phyloP scores from a whole-genome alignment of 306 rosid species.

The Lablab purpureus region DNA sequence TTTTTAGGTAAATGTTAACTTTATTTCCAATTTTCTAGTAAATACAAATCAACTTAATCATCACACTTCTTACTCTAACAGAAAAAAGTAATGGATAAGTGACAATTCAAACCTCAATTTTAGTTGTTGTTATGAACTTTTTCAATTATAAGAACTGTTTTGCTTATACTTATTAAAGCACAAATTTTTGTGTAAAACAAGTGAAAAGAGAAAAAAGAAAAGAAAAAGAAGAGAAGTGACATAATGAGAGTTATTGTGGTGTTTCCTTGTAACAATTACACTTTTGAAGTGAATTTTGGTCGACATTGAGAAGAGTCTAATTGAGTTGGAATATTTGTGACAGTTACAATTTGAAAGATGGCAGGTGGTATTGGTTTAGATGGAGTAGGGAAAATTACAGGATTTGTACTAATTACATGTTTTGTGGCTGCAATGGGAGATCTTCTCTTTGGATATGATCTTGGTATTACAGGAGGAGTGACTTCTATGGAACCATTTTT shows the following conservation, averaged over 20 bases:
- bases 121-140: neutral
- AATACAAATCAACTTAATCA: neutral
- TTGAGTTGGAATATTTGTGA: neutral
- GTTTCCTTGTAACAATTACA: neutral
- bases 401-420: constrained; percentile 44
- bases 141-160: neutral
- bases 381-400: constrained; percentile 33
- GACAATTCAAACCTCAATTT: constrained; percentile 27
- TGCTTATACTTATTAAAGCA: constrained; percentile 10
- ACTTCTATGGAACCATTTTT: constrained; percentile 51
- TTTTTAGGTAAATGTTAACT: neutral
- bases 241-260: neutral
- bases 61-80: neutral
- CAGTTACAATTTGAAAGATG: constrained; percentile 23
- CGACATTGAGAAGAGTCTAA: neutral
- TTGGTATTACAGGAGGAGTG: constrained; percentile 47
- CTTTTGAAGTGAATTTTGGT: neutral
- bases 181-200: neutral
- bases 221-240: neutral
- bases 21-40: constrained; percentile 13
- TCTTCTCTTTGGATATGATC: constrained; percentile 49
- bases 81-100: constrained; percentile 25
- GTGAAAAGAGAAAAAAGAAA: constrained; percentile 23
- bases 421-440: constrained; percentile 54
- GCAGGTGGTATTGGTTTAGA: constrained; percentile 39